These are phyloP conservation scores for Pythium plurisporium DNA, from an alignment of 352 stramenopile species.

Conservation along the genomic window DNA sequence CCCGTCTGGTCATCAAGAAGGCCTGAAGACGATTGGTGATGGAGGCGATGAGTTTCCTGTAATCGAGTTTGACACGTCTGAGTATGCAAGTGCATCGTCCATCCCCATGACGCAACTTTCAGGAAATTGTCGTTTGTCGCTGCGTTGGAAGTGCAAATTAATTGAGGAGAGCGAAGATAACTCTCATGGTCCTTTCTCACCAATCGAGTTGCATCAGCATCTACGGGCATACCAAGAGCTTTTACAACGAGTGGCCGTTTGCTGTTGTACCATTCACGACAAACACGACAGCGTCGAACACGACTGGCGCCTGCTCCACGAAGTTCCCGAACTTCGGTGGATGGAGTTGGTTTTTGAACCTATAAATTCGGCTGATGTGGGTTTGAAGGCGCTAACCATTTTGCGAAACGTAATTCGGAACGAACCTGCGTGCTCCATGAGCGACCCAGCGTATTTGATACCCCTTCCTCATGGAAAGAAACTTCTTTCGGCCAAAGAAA, in stretches of 20 bases:
- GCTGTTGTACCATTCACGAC: slow-evolving; percentile 57
- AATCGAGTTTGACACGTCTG: slow-evolving; percentile 51
- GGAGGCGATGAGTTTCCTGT: slow-evolving; percentile 60
- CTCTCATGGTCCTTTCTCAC: slow-evolving; percentile 44
- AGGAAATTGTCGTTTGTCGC: slow-evolving; percentile 51
- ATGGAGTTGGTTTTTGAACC: slow-evolving; percentile 70
- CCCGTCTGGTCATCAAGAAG: neutral
- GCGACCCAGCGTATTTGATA: slow-evolving; percentile 32
- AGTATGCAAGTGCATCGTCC: slow-evolving; percentile 39
- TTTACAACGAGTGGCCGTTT: slow-evolving; percentile 33
- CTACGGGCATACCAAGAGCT: neutral
- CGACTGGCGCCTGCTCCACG: slow-evolving; percentile 52
- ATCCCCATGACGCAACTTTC: slow-evolving; percentile 68
- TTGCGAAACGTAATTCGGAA: slow-evolving; percentile 62
- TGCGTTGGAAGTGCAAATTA: slow-evolving; percentile 62
- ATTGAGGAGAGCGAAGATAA: slow-evolving; percentile 16
- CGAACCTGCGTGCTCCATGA: slow-evolving; percentile 27
- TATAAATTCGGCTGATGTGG: slow-evolving; percentile 39
- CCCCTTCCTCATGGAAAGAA: slow-evolving; percentile 56
- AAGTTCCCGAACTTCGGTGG: slow-evolving; percentile 74
- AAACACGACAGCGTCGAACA: slow-evolving; percentile 34
- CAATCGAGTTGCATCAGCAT: slow-evolving; percentile 55
- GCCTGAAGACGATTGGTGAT: slow-evolving; percentile 6
- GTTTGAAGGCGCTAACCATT: slow-evolving; percentile 45
- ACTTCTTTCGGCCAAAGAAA: slow-evolving; percentile 41